Evolutionary conservation across 306 rosid genomes (phyloP).

Genomic region (Cyamopsis tetragonoloba): DNA sequence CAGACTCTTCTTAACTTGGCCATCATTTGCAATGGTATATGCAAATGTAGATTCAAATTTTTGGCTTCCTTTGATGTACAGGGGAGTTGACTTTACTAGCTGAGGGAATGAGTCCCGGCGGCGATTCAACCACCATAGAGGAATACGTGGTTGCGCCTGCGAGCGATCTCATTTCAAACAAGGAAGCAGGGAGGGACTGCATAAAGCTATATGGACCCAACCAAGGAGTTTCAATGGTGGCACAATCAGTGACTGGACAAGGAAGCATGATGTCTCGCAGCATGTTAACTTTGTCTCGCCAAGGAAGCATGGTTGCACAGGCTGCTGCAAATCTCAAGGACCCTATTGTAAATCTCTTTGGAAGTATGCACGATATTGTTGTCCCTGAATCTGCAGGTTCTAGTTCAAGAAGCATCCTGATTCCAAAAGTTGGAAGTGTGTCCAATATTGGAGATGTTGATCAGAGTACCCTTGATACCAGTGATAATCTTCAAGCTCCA

Average conservation of each 20-base stretch:
- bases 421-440: constrained; percentile 54
- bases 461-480: constrained; percentile 41
- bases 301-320: constrained; percentile 53
- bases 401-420: constrained; percentile 47
- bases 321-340: constrained; percentile 44
- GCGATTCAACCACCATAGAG: constrained; percentile 61
- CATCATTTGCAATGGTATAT: too few species aligned
- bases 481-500: constrained; percentile 57
- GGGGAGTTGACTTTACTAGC: constrained; percentile 87
- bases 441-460: constrained; percentile 52
- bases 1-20: too few species aligned
- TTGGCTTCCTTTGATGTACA: constrained; percentile 26
- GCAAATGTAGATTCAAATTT: too few species aligned
- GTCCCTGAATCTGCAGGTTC: constrained; percentile 43
- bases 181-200: constrained; percentile 49
- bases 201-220: constrained; percentile 70
- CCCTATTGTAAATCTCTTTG: constrained; percentile 77
- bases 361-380: constrained; percentile 54
- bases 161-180: constrained; percentile 34
- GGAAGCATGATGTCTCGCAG: constrained; percentile 56
- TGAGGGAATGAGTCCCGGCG: constrained; percentile 84
- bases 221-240: constrained; percentile 75
- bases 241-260: constrained; percentile 61
- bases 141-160: constrained; percentile 82
- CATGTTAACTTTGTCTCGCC: constrained; percentile 45